Base-by-base conservation (phyloP, 2,329 filamentous ascomycete genomes). In the Alternaria dauci region DNA sequence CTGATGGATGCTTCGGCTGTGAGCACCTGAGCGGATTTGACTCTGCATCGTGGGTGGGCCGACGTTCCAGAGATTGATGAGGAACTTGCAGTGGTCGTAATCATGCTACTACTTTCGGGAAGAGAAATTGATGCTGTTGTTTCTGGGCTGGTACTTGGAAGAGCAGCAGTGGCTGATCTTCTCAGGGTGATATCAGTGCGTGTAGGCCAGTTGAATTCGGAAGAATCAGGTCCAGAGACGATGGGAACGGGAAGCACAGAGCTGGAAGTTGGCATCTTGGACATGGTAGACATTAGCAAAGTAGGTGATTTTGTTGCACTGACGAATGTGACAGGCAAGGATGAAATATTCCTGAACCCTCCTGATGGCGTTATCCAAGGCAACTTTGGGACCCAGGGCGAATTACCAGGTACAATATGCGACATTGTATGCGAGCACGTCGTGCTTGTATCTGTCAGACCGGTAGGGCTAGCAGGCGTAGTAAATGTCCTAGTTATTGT, bases 391-490 rank as follows among this genome's bases (percentile, higher is more conserved):
- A n/a, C 16, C 46, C 46, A 50, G 11, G 46, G 32, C 14, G 53
- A 26, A 32, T 36, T 42, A 3, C 25, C 43, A 32, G 53, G 53
- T 16, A 50, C 14, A 20, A 42, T 32, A 41, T 56, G 53, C 18
- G 53, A 43, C 44, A 56, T 36, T 3, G 53, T 50, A 18, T 56
- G 54, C 16, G 44, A 47, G 30, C 53, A 56, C 20, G 36, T 43
- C 16, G 36, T 56, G 38, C 54, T 43, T 1, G n/a, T 32, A 6
- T 16, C 16, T 23, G 16, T 50, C 14, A 20, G 32, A 50, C 8
- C 11, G 2, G 43, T 42, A 5, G 23, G 44, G 18, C 36, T 56
- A 25, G 16, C 26, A 42, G 46, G 30, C n/a, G n/a, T 43, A 5
- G 34, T 26, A 23, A 46, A 20, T n/a, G 56, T 53, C 1, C 28